Conservation (phyloP, 768 basidiomycete genomes). For the Termitomyces sp. region DNA sequence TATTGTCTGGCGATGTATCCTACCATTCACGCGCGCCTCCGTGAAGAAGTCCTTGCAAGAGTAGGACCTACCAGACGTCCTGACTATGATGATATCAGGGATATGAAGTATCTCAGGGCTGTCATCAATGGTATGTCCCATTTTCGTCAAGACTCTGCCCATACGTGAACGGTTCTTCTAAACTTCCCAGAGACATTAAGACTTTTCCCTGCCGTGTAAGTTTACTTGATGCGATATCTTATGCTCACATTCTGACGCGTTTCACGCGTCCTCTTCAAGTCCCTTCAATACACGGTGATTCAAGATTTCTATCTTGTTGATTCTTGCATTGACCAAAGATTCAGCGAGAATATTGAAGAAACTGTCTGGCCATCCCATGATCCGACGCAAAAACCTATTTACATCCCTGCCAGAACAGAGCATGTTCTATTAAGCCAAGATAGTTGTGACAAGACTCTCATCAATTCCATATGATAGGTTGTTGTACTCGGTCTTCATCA, state of each 20-base stretch:
- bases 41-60: constrained; percentile 48
- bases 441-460: neutral
- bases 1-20: constrained; percentile 50
- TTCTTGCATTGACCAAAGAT: neutral
- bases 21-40: constrained; percentile 37
- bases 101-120: constrained; percentile 63
- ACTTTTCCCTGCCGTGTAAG: constrained; percentile 52
- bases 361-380: constrained; percentile 43
- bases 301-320: neutral
- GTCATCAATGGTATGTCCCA: constrained; percentile 54
- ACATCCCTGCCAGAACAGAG: constrained; percentile 47
- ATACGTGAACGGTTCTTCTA: neutral
- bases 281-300: constrained; percentile 43
- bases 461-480: constrained; percentile 20
- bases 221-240: neutral
- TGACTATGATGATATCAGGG: constrained; percentile 49
- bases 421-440: constrained; percentile 10
- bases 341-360: constrained; percentile 39
- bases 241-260: neutral
- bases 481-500: constrained; percentile 52
- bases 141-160: neutral
- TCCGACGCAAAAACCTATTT: constrained; percentile 42
- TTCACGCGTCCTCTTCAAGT: constrained; percentile 12
- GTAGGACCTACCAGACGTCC: constrained; percentile 46
- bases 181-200: constrained; percentile 42